Base-by-base conservation (phyloP, 148 eudicot species). In the Polygonum maritimum region DNA sequence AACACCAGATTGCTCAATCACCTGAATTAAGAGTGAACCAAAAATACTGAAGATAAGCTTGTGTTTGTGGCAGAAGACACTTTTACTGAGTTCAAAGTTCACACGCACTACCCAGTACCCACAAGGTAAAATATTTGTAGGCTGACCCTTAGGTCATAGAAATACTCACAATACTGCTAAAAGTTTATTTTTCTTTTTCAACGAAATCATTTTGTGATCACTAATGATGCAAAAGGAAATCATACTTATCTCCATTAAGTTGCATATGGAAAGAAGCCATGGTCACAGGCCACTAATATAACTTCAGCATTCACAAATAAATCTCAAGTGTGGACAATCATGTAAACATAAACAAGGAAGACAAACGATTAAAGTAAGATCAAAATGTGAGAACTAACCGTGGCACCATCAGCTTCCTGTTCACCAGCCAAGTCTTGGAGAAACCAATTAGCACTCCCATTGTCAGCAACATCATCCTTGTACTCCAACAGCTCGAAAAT, bases 381-480 rank as follows among this genome's bases (percentile, higher is more conserved):
- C 63, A 39, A 73, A 67, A 55, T 31, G 40, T 71, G 54, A 15
- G 7, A 57, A 72, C 21, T 12, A 78, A 95, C 97, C 90, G 80
- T 81, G 41, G 84, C 83, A 40, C 88, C 91, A 70, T 90, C 94
- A 18, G 97, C 94, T 67, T 90, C 94, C 83, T 95, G 97, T 85
- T 92, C 98, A 49, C 74, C 76, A 69, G 90, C 98, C 78, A 95
- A 90, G 82, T 95, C 98, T 83, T 87, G 92, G 79, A 95, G 92
- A 82, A 95, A 95, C 98, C 98, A 95, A 3, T 85, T 80, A 51
- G 96, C 99, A 83, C 97, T 92, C 41, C 83, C 88, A 69, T 86
- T 84, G 79, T 95, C 99, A 58, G 83, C 80, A 39, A 95, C 99
- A 51, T 92, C 97, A 57, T 60, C 40, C 78, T 92, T 95, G 81